phyloP scores from a whole-genome alignment of 139 green algal genomes.

The Pycnococcus provasolii region DNA sequence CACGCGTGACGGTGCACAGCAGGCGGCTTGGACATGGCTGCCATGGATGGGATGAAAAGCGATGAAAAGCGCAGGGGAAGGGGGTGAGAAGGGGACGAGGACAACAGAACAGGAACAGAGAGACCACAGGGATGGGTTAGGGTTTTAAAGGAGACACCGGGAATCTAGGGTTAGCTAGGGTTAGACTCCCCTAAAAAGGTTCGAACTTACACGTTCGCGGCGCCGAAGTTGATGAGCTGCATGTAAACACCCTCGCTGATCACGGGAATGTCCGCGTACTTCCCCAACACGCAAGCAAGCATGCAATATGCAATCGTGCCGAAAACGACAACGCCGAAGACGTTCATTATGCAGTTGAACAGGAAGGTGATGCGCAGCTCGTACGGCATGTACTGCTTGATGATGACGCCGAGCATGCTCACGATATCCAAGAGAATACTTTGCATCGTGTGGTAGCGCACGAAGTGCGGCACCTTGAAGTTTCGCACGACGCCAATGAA shows the following conservation, averaged over 20 bases:
- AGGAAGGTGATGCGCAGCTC: constrained; percentile 11
- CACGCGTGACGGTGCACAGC: too few species aligned
- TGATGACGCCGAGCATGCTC: constrained; percentile 26
- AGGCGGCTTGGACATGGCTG: too few species aligned
- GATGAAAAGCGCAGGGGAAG: too few species aligned
- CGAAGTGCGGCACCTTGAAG: constrained; percentile 32
- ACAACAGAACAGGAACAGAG: too few species aligned
- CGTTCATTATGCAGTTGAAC: constrained; percentile 5
- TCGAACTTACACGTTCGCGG: background rate
- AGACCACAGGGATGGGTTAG: too few species aligned
- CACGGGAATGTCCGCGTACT: constrained; percentile 22
- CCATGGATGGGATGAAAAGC: too few species aligned
- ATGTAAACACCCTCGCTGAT: constrained; percentile 29
- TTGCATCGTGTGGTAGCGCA: constrained; percentile 36
- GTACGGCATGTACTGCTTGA: constrained; percentile 29
- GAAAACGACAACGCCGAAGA: background rate
- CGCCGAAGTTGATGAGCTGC: constrained; percentile 3
- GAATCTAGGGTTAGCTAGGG: too few species aligned
- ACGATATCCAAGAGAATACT: constrained; percentile 33
- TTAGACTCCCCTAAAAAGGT: too few species aligned
- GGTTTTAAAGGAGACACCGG: too few species aligned
- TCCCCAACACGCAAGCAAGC: constrained; percentile 8
- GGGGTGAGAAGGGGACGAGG: too few species aligned
- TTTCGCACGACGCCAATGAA: constrained; percentile 31
- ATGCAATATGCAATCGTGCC: constrained; percentile 22